These are phyloP conservation scores for Odontarrhena argentea DNA, from an alignment of 345 rosid species.

Conservation along the genomic window DNA sequence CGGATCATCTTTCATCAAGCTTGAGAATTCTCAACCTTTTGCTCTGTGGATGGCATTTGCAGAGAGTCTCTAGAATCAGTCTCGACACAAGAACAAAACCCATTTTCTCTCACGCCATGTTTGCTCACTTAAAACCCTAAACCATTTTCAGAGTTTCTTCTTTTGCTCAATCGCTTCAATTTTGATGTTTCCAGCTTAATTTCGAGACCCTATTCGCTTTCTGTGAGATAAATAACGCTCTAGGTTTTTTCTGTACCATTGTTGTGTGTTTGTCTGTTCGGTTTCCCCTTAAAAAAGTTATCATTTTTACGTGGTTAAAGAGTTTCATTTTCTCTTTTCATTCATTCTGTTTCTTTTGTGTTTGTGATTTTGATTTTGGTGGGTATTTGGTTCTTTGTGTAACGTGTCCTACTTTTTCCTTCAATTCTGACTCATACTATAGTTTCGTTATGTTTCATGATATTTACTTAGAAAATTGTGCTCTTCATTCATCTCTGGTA, in stretches of 20 bases:
- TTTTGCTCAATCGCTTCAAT: not conserved
- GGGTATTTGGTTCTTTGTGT: no score
- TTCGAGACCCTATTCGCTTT: not conserved
- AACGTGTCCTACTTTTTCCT: no score
- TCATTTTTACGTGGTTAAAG: not conserved
- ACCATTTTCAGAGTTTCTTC: not conserved
- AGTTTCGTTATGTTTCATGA: no score
- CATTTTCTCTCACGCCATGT: not conserved
- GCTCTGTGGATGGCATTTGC: not conserved
- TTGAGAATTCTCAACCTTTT: no score
- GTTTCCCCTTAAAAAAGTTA: not conserved
- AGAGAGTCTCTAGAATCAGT: not conserved
- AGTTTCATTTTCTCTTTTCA: no score
- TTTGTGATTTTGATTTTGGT: no score
- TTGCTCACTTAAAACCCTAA: slow-evolving; percentile 5
- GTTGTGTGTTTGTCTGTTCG: not conserved
- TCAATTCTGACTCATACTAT: no score
- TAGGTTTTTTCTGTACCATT: slow-evolving; percentile 1
- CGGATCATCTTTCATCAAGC: not conserved
- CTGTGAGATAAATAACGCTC: not conserved
- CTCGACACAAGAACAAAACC: not conserved
- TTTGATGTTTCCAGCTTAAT: not conserved
- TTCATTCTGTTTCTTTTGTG: no score
- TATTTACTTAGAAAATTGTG: no score
- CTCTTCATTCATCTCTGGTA: no score